phyloP scores from a whole-genome alignment of 305 asterid genomes.

The Plantago lanceolata region DNA sequence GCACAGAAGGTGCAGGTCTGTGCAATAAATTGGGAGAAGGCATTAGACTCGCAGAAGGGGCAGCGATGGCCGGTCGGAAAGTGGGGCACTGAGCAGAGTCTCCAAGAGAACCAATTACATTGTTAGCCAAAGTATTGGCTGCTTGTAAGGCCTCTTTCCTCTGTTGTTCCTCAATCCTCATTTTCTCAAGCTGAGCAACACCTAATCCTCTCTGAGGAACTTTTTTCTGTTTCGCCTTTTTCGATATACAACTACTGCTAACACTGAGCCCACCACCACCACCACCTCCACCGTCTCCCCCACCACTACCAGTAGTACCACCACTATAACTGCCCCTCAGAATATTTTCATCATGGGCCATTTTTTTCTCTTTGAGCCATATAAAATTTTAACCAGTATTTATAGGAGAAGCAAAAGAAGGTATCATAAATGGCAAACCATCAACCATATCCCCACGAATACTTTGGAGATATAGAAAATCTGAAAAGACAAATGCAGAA shows the following conservation, averaged over 20 bases:
- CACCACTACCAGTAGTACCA: constrained; percentile 18
- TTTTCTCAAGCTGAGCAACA: constrained; percentile 89
- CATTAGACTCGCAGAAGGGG: constrained; percentile 25
- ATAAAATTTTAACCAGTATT: constrained; percentile 30
- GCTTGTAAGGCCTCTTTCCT: constrained; percentile 47
- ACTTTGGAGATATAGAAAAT: constrained; percentile 40
- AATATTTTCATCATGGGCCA: constrained; percentile 63
- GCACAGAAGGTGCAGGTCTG: constrained; percentile 35
- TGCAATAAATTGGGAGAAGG: constrained; percentile 34
- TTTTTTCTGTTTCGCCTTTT: constrained; percentile 72
- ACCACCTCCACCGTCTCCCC: constrained; percentile 26
- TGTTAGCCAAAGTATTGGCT: constrained; percentile 33
- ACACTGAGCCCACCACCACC: constrained; percentile 24
- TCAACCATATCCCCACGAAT: constrained; percentile 35
- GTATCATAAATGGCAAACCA: constrained; percentile 33
- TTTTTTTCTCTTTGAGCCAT: constrained; percentile 40
- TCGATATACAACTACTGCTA: constrained; percentile 32
- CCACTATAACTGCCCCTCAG: constrained; percentile 33
- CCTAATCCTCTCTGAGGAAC: constrained; percentile 90
- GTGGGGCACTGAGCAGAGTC: constrained; percentile 31
- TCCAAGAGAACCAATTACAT: constrained; percentile 31
- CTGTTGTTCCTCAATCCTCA: constrained; percentile 69
- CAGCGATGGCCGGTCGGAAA: constrained; percentile 36
- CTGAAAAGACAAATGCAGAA: constrained; percentile 27
- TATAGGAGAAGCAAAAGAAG: constrained; percentile 24